A percentile compares a stretch with the other conserved stretches of the same genome.
Evolutionary conservation across 164 flowering plant species (phyloP).

Genomic region (Platanus orientalis): DNA sequence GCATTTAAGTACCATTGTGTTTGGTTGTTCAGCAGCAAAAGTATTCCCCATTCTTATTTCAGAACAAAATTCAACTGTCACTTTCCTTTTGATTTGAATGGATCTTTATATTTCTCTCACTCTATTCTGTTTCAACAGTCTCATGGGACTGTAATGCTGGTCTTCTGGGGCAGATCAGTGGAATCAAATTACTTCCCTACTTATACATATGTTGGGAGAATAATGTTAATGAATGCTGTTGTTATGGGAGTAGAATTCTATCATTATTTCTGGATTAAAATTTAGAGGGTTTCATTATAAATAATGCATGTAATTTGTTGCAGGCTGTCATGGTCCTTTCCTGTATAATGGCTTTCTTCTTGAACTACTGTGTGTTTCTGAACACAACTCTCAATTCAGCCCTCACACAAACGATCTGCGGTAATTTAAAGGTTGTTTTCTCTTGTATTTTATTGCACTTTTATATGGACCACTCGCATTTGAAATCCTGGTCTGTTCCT

Average conservation of each 20-base stretch:
- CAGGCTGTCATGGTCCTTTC: conserved; percentile 84
- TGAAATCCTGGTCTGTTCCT: too few relatives aligned
- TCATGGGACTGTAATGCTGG: background rate
- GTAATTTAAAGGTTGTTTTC: conserved; percentile 70
- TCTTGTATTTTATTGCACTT: background rate
- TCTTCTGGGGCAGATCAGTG: background rate
- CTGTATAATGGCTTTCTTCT: conserved; percentile 74
- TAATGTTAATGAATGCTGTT: background rate
- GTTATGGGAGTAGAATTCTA: background rate
- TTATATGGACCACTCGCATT: background rate
- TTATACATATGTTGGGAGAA: background rate
- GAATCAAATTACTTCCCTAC: background rate
- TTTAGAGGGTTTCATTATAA: conserved; percentile 1
- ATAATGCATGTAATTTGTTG: conserved; percentile 17
- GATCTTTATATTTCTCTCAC: too few relatives aligned
- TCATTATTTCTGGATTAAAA: background rate
- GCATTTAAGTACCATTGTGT: too few relatives aligned
- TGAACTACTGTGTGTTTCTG: conserved; percentile 69
- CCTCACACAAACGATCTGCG: conserved; percentile 85
- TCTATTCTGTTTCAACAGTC: too few relatives aligned
- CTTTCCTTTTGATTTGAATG: background rate
- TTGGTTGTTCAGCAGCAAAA: too few relatives aligned
- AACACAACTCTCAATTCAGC: conserved; percentile 91
- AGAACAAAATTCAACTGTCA: background rate
- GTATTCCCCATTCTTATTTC: background rate